Percentiles rank a stretch among this genome's conserved stretches.
Conservation (phyloP, 805 yeast species). For the Ogataea pilisensis region DNA sequence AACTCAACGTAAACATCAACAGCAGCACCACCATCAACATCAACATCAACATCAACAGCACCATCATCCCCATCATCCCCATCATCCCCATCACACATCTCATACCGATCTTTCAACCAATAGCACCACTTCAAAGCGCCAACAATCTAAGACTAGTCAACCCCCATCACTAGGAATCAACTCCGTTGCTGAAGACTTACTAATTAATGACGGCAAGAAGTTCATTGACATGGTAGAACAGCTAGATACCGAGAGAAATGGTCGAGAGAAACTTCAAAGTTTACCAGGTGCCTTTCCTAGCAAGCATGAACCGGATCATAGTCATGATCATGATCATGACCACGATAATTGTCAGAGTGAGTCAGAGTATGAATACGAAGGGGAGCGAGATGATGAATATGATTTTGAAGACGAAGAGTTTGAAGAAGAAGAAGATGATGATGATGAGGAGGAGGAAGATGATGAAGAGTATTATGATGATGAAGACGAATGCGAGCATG, state of each 20-base stretch:
- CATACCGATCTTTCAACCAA: too few relatives aligned
- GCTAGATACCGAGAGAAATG: slow-evolving; percentile 51
- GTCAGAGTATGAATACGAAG: slow-evolving; percentile 27
- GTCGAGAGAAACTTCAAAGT: slow-evolving; percentile 22
- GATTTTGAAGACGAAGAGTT: too few relatives aligned
- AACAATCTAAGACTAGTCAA: neutral
- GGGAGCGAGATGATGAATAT: slow-evolving; percentile 15
- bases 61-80: neutral
- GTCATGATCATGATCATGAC: slow-evolving; percentile 31
- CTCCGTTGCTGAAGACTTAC: slow-evolving; percentile 72
- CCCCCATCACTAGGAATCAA: slow-evolving; percentile 10
- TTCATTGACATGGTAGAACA: slow-evolving; percentile 79
- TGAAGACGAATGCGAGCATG: slow-evolving; percentile 10
- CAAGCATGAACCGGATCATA: slow-evolving; percentile 22
- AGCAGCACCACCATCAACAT: neutral
- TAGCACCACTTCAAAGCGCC: too few relatives aligned
- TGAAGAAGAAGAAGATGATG: too few relatives aligned
- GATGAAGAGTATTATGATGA: slow-evolving; percentile 8
- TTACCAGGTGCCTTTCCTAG: slow-evolving; percentile 24
- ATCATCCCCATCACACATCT: neutral
- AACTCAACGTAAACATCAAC: slow-evolving; percentile 5
- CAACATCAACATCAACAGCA: neutral
- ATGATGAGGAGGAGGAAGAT: too few relatives aligned
- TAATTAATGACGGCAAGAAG: slow-evolving; percentile 71
- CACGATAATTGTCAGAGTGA: slow-evolving; percentile 31